Conservation (phyloP, 331 rosid species). For the Rosa hybrid region DNA sequence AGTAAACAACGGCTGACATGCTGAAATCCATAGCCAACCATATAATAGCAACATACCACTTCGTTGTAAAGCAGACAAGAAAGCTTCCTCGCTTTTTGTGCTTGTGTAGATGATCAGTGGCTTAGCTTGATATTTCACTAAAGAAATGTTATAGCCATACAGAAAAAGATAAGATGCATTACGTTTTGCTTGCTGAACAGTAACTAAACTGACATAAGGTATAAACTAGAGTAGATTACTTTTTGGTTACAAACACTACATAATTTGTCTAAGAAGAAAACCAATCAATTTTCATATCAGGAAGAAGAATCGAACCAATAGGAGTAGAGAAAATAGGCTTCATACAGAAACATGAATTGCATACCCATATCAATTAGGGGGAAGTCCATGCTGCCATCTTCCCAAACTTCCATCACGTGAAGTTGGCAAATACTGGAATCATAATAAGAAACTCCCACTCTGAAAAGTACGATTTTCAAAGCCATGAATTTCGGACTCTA, state of each 20-base stretch:
- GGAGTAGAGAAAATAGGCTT: conserved; percentile 2
- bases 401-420: conserved; percentile 91
- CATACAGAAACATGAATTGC: conserved; percentile 24
- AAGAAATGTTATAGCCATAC: conserved; percentile 31
- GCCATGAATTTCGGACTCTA: conserved; percentile 25
- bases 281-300: background rate
- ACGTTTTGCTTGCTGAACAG: background rate
- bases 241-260: background rate
- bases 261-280: background rate
- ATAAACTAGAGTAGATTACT: background rate
- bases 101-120: conserved; percentile 86
- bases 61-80: conserved; percentile 85
- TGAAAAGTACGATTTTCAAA: conserved; percentile 38
- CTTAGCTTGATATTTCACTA: conserved; percentile 93
- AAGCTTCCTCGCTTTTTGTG: conserved; percentile 84
- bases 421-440: conserved; percentile 90
- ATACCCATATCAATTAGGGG: conserved; percentile 87
- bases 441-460: conserved; percentile 87
- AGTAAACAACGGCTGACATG: conserved; percentile 31
- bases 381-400: conserved; percentile 72
- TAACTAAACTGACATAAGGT: background rate
- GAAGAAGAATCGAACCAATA: background rate
- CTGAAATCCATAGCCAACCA: conserved; percentile 23
- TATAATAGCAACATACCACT: conserved; percentile 55
- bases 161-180: conserved; percentile 12